Evolutionary conservation across 2,329 filamentous ascomycete species (phyloP), one percentile per base, ranked within the genome.

Genomic region (Stachybotrys chlorohalonatus): DNA sequence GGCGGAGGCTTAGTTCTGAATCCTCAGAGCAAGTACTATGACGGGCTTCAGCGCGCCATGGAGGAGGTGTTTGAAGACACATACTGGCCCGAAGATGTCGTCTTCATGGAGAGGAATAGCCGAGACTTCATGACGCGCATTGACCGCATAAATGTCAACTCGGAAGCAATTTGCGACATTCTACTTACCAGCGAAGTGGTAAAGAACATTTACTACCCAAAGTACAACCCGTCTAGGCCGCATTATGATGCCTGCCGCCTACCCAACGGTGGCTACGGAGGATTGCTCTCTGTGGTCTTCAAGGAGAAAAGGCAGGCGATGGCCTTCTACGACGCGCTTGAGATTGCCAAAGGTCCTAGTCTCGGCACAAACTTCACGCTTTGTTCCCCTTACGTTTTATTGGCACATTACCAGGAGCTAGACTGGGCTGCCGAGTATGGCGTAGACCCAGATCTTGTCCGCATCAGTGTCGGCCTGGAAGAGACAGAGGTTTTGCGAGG

Each of bases 311-410:
- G 78, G 32, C 85, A 92, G 58, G 89, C 93, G 1, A 75, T 90
- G 53, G 80, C 83, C 1, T 96, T 97, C 69, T 96, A 87, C 70
- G 91, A 99, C 70, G 79, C 82, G 11, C 74, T 99, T 15, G 84
- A 95, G 58, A 94, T 91, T 1, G 85, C 90, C 46, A 99, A 99
- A 70, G 94, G 94, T 0, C 94, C 94, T 0, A 96, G 91, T 70
- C 75, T 99, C 52, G 94, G 94, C 2, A 97, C 94, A 1, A 99
- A 99, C 70, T 99, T 99, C 68, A 97, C 94, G 0, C 76, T 99
- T 45, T 87, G 87, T 55, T 95, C 87, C 51, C 94, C 94, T 0
- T 99, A 96, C 68, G 90, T 94, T 24, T 75, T 99, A 39, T 72
- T 99, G 36, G 94, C 94, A 5, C 94, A 99, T 70, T 99, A 94